A percentile compares a stretch with the other conserved stretches of the same genome.
These are phyloP conservation scores for Leccinum obscurum DNA, from an alignment of 768 basidiomycete genomes.

Conservation along the genomic window DNA sequence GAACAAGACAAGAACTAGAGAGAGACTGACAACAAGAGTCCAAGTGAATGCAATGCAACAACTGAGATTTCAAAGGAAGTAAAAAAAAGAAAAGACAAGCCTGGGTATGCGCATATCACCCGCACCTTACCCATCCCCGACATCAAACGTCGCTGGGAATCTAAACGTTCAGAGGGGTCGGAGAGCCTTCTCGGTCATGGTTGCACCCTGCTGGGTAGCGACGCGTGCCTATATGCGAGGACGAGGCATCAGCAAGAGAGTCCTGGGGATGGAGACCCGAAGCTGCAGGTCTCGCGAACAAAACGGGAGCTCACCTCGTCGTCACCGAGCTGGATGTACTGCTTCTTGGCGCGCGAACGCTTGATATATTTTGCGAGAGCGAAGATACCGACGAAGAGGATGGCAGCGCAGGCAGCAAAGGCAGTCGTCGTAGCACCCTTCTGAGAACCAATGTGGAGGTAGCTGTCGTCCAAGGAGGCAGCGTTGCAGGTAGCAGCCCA, in stretches of 20 bases:
- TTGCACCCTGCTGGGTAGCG: conserved; percentile 16
- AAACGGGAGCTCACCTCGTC: conserved; percentile 35
- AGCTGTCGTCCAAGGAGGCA: conserved; percentile 31
- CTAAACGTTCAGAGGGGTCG: conserved; percentile 23
- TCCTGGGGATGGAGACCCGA: conserved; percentile 11
- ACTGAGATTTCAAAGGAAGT: conserved; percentile 7
- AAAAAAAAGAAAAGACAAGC: conserved; percentile 2
- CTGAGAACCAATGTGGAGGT: conserved; percentile 34
- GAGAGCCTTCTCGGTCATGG: conserved; percentile 32
- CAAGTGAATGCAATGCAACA: conserved; percentile 21
- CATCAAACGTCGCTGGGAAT: neutral
- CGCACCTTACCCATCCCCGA: neutral
- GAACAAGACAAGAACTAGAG: conserved; percentile 6
- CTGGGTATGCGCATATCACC: conserved; percentile 4
- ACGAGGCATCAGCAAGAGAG: neutral
- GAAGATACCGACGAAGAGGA: conserved; percentile 36
- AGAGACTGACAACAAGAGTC: conserved; percentile 17
- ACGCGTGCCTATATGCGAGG: conserved; percentile 17
- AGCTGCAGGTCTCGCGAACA: conserved; percentile 3
- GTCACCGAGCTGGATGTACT: conserved; percentile 37
- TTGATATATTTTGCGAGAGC: conserved; percentile 38
- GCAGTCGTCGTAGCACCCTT: conserved; percentile 33
- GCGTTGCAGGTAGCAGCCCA: conserved; percentile 44
- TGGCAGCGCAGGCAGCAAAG: conserved; percentile 37
- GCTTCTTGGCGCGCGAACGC: conserved; percentile 34